Evolutionary conservation across 106 monocot genomes (phyloP).

Genomic region (Phalaenopsis equestris): DNA sequence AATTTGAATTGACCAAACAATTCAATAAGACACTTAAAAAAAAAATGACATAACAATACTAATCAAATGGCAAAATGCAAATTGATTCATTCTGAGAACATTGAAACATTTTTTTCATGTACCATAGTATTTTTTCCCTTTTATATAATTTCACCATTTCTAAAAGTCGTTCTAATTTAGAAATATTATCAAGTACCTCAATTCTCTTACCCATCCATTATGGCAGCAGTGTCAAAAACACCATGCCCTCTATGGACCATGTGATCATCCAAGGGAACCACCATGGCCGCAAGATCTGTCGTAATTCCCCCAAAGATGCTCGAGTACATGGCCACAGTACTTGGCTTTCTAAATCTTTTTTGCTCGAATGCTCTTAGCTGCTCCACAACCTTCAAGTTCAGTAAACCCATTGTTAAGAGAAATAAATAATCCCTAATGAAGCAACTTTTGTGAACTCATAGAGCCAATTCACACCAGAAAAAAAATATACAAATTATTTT

Average conservation of each 20-base stretch:
- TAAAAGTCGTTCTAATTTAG: neutral
- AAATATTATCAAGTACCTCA: neutral
- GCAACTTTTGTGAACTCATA: no score
- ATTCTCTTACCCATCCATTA: conserved; percentile 64
- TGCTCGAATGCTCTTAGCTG: conserved; percentile 37
- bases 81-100: no score
- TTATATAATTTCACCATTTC: no score
- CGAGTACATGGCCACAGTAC: conserved; percentile 85
- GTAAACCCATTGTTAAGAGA: neutral
- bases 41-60: no score
- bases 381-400: conserved; percentile 46
- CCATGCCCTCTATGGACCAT: conserved; percentile 98
- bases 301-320: conserved; percentile 85
- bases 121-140: no score
- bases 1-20: no score
- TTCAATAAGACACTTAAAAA: no score
- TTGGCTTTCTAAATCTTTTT: conserved; percentile 23
- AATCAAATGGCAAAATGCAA: no score
- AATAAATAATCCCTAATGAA: no score
- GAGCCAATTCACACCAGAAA: no score
- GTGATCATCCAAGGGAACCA: conserved; percentile 89
- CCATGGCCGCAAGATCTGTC: conserved; percentile 74
- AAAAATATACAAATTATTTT: no score
- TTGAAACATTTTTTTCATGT: no score
- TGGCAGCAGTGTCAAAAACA: conserved; percentile 92